Percentiles rank a stretch among this genome's conserved stretches.
These are phyloP conservation scores for Adiantum capillusveneris DNA, from an alignment of 75 land plant species.

Conservation along the genomic window DNA sequence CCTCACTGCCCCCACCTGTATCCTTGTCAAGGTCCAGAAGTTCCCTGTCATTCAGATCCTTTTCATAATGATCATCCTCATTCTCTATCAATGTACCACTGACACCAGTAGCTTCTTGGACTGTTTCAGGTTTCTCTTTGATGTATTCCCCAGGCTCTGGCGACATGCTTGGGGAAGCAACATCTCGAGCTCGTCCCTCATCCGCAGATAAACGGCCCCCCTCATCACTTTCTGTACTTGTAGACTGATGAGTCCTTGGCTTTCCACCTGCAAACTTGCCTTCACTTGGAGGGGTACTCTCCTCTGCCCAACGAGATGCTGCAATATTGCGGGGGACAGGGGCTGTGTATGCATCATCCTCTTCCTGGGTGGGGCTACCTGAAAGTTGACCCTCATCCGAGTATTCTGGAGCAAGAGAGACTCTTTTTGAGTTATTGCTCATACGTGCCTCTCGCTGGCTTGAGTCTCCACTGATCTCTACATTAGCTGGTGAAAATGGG, in stretches of 20 bases:
- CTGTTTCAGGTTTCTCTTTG: slow-evolving; percentile 29
- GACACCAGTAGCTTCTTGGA: background rate
- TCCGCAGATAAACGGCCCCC: background rate
- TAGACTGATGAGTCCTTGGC: slow-evolving; percentile 20
- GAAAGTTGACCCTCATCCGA: too few relatives aligned
- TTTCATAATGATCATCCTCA: slow-evolving; percentile 32
- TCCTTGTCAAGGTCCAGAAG: slow-evolving; percentile 59
- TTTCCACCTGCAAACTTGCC: slow-evolving; percentile 1
- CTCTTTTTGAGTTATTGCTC: background rate
- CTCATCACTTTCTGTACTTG: slow-evolving; percentile 23
- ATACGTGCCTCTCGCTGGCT: background rate
- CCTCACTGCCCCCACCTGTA: slow-evolving; percentile 14
- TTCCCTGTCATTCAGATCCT: slow-evolving; percentile 43
- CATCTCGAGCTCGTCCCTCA: slow-evolving; percentile 8
- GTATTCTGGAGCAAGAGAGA: background rate
- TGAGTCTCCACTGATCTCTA: too few relatives aligned
- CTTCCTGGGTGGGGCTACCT: slow-evolving; percentile 7
- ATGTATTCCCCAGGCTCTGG: slow-evolving; percentile 60
- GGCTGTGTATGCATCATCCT: slow-evolving; percentile 36
- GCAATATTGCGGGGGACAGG: slow-evolving; percentile 44
- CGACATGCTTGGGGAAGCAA: slow-evolving; percentile 17
- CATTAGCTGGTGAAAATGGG: too few relatives aligned
- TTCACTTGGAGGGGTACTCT: slow-evolving; percentile 28
- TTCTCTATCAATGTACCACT: background rate
- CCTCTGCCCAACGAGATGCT: slow-evolving; percentile 86